These are phyloP conservation scores for Tubosaeta brunneosetosa DNA, from an alignment of 768 basidiomycete genomes.

Conservation along the genomic window DNA sequence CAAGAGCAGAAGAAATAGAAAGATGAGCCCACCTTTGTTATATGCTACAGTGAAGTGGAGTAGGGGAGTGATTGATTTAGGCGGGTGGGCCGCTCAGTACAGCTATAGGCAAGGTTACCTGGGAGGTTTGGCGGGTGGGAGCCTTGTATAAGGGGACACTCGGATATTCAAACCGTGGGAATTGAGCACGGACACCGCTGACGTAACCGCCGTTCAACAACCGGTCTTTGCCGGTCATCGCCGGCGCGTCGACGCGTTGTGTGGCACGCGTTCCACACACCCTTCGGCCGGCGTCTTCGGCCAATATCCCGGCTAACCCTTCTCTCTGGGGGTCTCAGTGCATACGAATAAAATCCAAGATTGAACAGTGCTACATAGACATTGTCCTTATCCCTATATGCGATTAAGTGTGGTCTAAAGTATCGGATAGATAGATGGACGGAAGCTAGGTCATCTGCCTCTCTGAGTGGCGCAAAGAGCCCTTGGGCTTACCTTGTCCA, in stretches of 20 bases:
- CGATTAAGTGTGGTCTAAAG: constrained; percentile 17
- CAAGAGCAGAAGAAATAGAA: constrained; percentile 18
- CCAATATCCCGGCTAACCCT: constrained; percentile 5
- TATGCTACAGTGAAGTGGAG: constrained; percentile 24
- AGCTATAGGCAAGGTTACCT: constrained; percentile 37
- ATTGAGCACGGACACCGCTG: constrained; percentile 33
- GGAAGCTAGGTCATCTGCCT: constrained; percentile 5
- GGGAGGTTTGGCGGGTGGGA: constrained; percentile 37
- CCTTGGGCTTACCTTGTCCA: constrained; percentile 7
- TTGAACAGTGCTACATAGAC: constrained; percentile 2
- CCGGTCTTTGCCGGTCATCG: constrained; percentile 16
- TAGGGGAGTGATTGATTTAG: constrained; percentile 29
- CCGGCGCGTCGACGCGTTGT: constrained; percentile 21
- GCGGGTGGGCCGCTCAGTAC: constrained; percentile 32
- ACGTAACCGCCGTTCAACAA: constrained; percentile 33
- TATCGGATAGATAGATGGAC: constrained; percentile 13
- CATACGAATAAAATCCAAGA: background rate
- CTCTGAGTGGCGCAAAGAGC: background rate
- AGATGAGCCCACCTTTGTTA: constrained; percentile 25
- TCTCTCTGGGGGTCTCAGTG: constrained; percentile 11
- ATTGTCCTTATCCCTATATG: constrained; percentile 7
- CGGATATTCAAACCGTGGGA: constrained; percentile 32
- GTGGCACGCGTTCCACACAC: background rate
- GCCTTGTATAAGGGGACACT: constrained; percentile 32
- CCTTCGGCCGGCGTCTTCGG: constrained; percentile 24